These are phyloP conservation scores for Thelonectria rubi DNA, from an alignment of 2,329 filamentous ascomycete species.

Conservation along the genomic window DNA sequence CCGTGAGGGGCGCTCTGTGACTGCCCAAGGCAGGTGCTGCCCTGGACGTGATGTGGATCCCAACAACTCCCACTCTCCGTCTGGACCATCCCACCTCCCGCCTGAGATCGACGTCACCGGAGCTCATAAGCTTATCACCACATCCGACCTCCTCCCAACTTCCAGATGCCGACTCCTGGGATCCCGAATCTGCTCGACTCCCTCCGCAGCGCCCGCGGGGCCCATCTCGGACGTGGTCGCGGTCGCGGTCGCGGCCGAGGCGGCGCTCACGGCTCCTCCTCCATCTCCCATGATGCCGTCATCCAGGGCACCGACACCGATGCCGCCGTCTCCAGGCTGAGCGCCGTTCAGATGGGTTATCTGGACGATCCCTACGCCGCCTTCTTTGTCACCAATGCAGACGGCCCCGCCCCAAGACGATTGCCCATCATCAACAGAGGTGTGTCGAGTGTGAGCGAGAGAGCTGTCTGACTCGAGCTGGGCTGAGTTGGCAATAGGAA, in stretches of 20 bases:
- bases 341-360: conserved; percentile 87
- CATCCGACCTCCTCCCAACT: conserved; percentile 1
- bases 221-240: conserved; percentile 32
- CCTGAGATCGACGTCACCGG: conserved; percentile 25
- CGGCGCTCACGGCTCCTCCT: conserved; percentile 43
- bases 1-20: neutral
- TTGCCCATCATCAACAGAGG: conserved; percentile 95
- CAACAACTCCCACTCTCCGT: neutral
- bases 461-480: conserved; percentile 13
- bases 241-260: conserved; percentile 43
- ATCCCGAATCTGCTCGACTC: conserved; percentile 80
- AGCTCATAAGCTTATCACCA: neutral
- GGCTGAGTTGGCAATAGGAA: conserved; percentile 65
- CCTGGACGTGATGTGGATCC: neutral
- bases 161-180: conserved; percentile 71
- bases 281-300: conserved; percentile 70
- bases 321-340: conserved; percentile 87
- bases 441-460: conserved; percentile 48
- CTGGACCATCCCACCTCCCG: neutral
- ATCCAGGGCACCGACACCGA: conserved; percentile 93
- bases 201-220: conserved; percentile 56
- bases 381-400: conserved; percentile 67
- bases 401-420: conserved; percentile 65
- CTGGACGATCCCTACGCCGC: conserved; percentile 82
- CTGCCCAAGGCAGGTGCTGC: too few relatives aligned